Evolutionary conservation across 2,329 filamentous ascomycete genomes (phyloP).

Genomic region (Diaporthe eres): DNA sequence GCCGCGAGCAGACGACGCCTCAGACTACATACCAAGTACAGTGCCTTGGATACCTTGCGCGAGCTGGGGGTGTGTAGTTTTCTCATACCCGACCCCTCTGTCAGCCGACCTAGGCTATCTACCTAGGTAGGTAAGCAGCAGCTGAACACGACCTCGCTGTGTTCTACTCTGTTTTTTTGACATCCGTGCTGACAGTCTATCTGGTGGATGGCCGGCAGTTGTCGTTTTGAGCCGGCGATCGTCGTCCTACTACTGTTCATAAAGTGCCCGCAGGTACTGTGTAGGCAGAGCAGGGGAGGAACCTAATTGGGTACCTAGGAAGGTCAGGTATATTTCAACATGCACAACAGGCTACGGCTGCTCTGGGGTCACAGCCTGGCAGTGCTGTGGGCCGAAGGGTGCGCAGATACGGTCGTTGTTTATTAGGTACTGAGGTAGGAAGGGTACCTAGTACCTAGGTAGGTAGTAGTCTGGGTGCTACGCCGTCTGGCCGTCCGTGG

Average conservation of each 20-base stretch:
- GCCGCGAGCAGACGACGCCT: slow-evolving; percentile 3
- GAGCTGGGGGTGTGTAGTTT: background rate
- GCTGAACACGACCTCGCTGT: background rate
- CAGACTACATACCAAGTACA: background rate
- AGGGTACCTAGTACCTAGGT: no score
- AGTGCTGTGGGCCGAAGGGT: background rate
- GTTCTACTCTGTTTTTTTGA: background rate
- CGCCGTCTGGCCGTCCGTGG: no score
- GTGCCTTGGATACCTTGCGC: no score
- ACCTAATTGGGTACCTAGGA: background rate
- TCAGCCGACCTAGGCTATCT: background rate
- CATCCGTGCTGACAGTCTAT: background rate
- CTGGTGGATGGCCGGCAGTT: background rate
- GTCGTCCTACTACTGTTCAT: background rate
- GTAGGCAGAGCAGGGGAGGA: background rate
- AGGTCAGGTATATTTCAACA: background rate
- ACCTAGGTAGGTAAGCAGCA: background rate
- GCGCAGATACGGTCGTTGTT: no score
- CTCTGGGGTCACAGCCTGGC: background rate
- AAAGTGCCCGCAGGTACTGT: background rate
- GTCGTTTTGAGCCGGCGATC: background rate
- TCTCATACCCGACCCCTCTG: background rate
- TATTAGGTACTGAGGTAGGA: no score
- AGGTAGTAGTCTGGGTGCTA: no score
- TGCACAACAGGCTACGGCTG: background rate